Conservation (phyloP, 768 basidiomycete species). For the Leucogyrophana mollusca region DNA sequence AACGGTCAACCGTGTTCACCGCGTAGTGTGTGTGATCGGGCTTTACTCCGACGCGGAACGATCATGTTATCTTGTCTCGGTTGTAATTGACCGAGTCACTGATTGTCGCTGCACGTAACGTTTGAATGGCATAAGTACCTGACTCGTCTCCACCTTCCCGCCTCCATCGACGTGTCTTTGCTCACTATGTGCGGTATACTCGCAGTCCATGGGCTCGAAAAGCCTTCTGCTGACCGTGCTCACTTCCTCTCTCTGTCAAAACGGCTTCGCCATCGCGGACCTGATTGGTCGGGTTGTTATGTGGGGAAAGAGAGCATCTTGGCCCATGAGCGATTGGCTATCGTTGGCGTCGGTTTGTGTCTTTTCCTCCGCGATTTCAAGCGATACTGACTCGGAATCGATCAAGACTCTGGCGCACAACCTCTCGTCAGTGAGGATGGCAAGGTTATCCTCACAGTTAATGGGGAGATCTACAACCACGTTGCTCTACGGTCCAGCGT, state of each 20-base stretch:
- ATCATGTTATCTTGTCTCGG: slow-evolving; percentile 6
- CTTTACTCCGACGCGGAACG: neutral
- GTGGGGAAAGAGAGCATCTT: slow-evolving; percentile 81
- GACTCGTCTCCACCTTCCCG: neutral
- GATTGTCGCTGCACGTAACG: neutral
- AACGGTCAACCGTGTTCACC: too few relatives aligned
- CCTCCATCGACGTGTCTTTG: neutral
- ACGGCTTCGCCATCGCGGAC: slow-evolving; percentile 89
- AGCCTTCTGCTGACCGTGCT: slow-evolving; percentile 65
- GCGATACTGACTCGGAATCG: neutral
- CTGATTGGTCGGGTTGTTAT: slow-evolving; percentile 97
- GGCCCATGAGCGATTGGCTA: slow-evolving; percentile 93
- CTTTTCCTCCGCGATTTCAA: slow-evolving; percentile 4
- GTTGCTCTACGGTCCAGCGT: slow-evolving; percentile 70
- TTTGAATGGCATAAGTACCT: slow-evolving; percentile 1
- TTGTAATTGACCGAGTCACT: slow-evolving; percentile 8
- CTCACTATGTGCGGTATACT: slow-evolving; percentile 87
- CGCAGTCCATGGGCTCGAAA: slow-evolving; percentile 78
- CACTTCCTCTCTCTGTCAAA: slow-evolving; percentile 85
- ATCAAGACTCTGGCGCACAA: slow-evolving; percentile 91
- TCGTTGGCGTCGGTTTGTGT: slow-evolving; percentile 91
- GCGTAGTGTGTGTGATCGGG: neutral
- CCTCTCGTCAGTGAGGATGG: slow-evolving; percentile 87
- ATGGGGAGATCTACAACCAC: slow-evolving; percentile 99
- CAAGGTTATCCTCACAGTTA: slow-evolving; percentile 84